Evolutionary conservation across 345 rosid species (phyloP).

Genomic region (Syzygium aromaticum): DNA sequence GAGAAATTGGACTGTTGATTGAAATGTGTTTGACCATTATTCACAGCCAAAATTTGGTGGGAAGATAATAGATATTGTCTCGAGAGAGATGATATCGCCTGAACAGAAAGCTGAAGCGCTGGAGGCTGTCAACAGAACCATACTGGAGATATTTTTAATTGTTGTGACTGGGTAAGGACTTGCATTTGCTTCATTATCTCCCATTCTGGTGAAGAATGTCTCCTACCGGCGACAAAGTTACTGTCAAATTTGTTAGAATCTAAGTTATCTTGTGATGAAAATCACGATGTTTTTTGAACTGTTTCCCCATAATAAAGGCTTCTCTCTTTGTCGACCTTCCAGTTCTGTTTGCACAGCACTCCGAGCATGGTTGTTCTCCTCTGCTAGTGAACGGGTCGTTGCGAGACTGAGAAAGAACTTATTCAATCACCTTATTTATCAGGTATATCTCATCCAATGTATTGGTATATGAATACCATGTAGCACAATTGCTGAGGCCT

Average conservation of each 20-base stretch:
- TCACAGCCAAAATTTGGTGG: conserved; percentile 44
- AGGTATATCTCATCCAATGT: conserved; percentile 14
- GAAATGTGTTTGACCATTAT: background rate
- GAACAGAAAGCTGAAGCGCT: conserved; percentile 26
- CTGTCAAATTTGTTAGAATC: background rate
- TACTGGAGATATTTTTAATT: conserved; percentile 25
- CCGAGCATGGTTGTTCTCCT: conserved; percentile 39
- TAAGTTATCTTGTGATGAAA: background rate
- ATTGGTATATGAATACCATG: background rate
- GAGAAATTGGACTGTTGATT: background rate
- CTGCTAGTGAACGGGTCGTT: conserved; percentile 43
- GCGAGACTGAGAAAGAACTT: conserved; percentile 40
- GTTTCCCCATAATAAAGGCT: background rate
- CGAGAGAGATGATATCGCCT: conserved; percentile 23
- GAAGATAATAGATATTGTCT: conserved; percentile 36
- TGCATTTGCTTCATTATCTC: background rate
- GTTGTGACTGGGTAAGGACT: conserved; percentile 28
- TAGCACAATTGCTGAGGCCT: background rate
- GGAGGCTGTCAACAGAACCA: conserved; percentile 29
- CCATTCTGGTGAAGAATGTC: background rate
- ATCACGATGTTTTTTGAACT: background rate
- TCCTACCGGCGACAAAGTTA: background rate
- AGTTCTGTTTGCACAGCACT: conserved; percentile 39
- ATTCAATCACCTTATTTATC: conserved; percentile 34
- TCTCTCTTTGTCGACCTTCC: background rate